Percentiles rank a stretch among this genome's conserved stretches.
Conservation (phyloP, 768 basidiomycete genomes). For the Serendipita sp. region DNA sequence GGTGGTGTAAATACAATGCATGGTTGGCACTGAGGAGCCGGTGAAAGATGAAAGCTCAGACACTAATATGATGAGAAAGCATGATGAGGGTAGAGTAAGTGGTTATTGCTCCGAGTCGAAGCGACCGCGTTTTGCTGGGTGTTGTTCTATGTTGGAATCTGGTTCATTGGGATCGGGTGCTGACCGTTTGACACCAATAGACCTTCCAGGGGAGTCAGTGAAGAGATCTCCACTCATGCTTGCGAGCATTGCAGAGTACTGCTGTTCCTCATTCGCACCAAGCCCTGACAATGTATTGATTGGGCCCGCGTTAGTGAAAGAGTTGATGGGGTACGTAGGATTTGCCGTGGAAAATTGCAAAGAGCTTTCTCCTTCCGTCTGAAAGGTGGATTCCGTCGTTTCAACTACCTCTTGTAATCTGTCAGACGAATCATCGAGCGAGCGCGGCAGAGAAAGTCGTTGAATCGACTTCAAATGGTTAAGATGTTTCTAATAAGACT, state of each 20-base stretch:
- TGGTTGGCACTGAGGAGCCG: no score
- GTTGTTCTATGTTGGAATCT: conserved; percentile 14
- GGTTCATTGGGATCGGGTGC: conserved; percentile 15
- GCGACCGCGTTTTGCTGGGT: conserved; percentile 24
- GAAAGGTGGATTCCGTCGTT: conserved; percentile 11
- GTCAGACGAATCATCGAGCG: conserved; percentile 26
- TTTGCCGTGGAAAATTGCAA: no score
- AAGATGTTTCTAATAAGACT: conserved; percentile 49
- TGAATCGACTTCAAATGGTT: conserved; percentile 77
- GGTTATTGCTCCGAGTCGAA: conserved; percentile 24
- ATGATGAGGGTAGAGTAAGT: neutral
- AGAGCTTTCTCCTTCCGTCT: no score
- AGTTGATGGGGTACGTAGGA: conserved; percentile 4
- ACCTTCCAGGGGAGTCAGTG: conserved; percentile 10
- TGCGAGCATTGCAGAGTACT: conserved; percentile 60
- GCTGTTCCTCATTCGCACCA: conserved; percentile 75
- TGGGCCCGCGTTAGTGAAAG: conserved; percentile 5
- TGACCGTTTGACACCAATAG: conserved; percentile 16
- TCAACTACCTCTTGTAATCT: conserved; percentile 16
- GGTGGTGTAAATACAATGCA: no score
- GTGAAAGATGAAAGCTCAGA: no score
- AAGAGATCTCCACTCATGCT: conserved; percentile 25
- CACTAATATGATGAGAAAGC: neutral
- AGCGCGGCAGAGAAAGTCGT: conserved; percentile 53
- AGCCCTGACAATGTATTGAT: conserved; percentile 74